Evolutionary conservation across 768 basidiomycete genomes (phyloP).

Genomic region (Mycena galopus): DNA sequence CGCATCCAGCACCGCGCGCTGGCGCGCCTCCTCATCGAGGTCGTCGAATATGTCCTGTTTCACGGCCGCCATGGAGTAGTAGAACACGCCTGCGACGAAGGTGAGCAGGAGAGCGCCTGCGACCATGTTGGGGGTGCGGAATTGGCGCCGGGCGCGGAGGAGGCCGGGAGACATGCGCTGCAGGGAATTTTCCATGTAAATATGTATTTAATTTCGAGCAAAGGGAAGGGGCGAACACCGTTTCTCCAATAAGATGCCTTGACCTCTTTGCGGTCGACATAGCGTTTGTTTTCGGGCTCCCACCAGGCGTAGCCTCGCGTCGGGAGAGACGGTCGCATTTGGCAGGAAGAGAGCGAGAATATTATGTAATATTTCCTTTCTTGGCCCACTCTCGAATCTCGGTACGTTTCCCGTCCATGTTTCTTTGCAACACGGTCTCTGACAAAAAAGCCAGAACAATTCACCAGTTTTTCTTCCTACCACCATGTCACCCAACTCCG

Average conservation of each 20-base stretch:
- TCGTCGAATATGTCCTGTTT: constrained; percentile 95
- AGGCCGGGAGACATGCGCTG: constrained; percentile 92
- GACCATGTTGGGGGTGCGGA: constrained; percentile 81
- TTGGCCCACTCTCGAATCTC: too few species aligned
- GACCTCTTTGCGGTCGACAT: constrained; percentile 30
- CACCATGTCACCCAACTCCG: background rate
- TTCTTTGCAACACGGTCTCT: too few species aligned
- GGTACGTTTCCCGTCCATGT: too few species aligned
- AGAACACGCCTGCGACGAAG: constrained; percentile 88
- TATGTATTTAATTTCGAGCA: background rate
- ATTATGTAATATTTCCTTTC: too few species aligned
- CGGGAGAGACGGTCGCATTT: constrained; percentile 35
- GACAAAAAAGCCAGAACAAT: too few species aligned
- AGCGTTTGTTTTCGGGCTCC: constrained; percentile 40
- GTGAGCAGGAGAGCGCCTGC: constrained; percentile 79
- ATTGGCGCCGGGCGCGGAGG: constrained; percentile 88
- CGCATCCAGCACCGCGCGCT: constrained; percentile 52
- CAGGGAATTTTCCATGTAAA: background rate
- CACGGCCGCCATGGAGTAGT: constrained; percentile 94
- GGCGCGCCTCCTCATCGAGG: constrained; percentile 81
- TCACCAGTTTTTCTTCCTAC: background rate
- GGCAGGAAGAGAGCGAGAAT: too few species aligned
- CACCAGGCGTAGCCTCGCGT: constrained; percentile 33
- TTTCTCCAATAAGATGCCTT: constrained; percentile 37
- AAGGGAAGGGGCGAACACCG: constrained; percentile 18